These are phyloP conservation scores for Penicillium sp. DNA, from an alignment of 2,329 filamentous ascomycete genomes.

Conservation along the genomic window DNA sequence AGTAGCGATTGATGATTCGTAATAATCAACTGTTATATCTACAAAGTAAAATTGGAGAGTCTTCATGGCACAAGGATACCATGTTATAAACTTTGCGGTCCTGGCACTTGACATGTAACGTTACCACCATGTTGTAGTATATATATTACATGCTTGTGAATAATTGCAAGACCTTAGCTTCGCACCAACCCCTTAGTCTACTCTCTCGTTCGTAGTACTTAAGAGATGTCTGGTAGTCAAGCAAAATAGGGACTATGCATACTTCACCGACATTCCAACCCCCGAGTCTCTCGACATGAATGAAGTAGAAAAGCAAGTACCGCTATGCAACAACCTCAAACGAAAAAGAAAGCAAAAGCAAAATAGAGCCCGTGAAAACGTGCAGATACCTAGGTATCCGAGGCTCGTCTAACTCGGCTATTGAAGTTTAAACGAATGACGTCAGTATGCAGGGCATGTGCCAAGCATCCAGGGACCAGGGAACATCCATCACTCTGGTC, in stretches of 20 bases:
- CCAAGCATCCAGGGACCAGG: neutral
- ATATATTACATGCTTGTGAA: neutral
- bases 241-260: neutral
- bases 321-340: too few relatives aligned
- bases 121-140: neutral
- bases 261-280: neutral
- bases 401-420: neutral
- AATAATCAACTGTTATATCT: neutral
- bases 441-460: neutral
- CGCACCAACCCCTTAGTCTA: neutral
- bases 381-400: neutral
- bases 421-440: neutral
- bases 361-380: neutral
- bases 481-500: neutral
- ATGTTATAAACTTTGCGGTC: neutral
- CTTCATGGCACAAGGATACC: neutral
- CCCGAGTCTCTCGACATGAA: neutral
- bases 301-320: too few relatives aligned
- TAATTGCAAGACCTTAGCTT: neutral
- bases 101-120: neutral
- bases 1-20: neutral
- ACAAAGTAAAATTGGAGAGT: too few relatives aligned
- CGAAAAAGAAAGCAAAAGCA: too few relatives aligned
- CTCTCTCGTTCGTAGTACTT: neutral
- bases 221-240: neutral